Evolutionary conservation across 306 rosid species (phyloP).

Genomic region (Oemleria cerasiformis): DNA sequence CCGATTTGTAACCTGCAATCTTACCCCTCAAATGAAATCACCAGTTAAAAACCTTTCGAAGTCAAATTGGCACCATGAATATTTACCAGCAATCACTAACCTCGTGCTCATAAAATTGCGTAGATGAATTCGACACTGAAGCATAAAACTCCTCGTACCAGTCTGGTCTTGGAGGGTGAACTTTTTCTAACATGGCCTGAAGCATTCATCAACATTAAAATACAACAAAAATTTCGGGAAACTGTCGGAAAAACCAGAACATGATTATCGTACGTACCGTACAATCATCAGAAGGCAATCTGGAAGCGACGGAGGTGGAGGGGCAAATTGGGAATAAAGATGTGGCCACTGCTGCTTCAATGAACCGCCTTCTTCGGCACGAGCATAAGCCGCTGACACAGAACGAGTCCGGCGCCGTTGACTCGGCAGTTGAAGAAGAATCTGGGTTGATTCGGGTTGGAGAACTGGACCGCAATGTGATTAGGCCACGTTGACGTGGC

Average conservation of each 20-base stretch:
- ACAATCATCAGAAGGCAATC: constrained; percentile 49
- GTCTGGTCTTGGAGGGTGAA: constrained; percentile 70
- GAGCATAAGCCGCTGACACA: constrained; percentile 38
- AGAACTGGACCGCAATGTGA: not conserved
- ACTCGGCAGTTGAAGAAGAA: constrained; percentile 20
- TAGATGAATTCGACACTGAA: constrained; percentile 38
- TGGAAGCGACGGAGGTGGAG: constrained; percentile 39
- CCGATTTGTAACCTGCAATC: constrained; percentile 76
- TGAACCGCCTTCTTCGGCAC: constrained; percentile 69
- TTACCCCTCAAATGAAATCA: constrained; percentile 23
- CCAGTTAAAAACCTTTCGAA: not conserved
- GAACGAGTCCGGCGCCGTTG: constrained; percentile 22
- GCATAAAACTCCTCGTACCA: constrained; percentile 88
- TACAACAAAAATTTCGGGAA: not conserved
- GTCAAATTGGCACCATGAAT: not conserved
- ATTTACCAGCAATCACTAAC: constrained; percentile 30
- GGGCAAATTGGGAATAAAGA: constrained; percentile 45
- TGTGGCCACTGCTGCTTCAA: constrained; percentile 44
- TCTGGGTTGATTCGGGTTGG: constrained; percentile 25
- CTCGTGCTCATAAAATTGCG: constrained; percentile 63
- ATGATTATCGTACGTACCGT: constrained; percentile 26
- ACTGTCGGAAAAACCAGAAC: not conserved
- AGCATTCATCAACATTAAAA: not conserved
- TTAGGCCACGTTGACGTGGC: constrained; percentile 26
- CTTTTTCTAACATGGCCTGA: constrained; percentile 49